phyloP scores from a whole-genome alignment of 257 asterid genomes.

The Solanum sparsipilum region DNA sequence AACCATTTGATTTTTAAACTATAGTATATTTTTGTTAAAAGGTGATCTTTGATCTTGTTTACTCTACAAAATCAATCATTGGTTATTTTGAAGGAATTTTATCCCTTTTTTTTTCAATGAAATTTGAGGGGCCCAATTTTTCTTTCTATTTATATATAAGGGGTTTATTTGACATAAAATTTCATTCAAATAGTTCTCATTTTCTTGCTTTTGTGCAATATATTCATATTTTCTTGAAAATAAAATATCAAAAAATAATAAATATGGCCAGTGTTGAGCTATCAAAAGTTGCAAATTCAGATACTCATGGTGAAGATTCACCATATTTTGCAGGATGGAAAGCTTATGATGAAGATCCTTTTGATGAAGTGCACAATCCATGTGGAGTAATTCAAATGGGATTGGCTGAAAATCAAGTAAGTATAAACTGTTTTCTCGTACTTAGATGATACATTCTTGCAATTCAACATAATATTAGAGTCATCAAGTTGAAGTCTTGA shows the following conservation, averaged over 20 bases:
- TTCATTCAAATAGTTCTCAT: slow-evolving; percentile 1
- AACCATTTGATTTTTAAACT: slow-evolving; percentile 15
- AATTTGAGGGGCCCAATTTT: slow-evolving; percentile 14
- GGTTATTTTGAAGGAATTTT: slow-evolving; percentile 12
- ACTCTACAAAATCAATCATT: slow-evolving; percentile 31
- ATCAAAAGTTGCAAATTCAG: slow-evolving; percentile 56
- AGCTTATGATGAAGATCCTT: slow-evolving; percentile 79
- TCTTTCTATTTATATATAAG: slow-evolving; percentile 28
- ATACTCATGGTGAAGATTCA: slow-evolving; percentile 85
- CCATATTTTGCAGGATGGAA: slow-evolving; percentile 96
- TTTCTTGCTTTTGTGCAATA: background rate
- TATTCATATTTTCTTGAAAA: background rate
- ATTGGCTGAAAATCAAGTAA: slow-evolving; percentile 83
- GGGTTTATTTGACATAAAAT: slow-evolving; percentile 2
- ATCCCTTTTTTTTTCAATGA: background rate
- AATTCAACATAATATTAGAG: background rate
- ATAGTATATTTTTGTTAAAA: slow-evolving; percentile 9
- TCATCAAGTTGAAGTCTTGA: background rate
- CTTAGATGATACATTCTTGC: background rate
- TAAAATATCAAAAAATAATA: background rate
- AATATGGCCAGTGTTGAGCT: slow-evolving; percentile 37
- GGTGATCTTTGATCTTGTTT: slow-evolving; percentile 24
- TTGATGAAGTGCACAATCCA: slow-evolving; percentile 45
- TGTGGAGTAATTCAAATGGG: slow-evolving; percentile 92
- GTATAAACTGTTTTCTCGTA: background rate